Conservation (phyloP, 2,329 filamentous ascomycete species). For the Conoideocrella luteorostrata region DNA sequence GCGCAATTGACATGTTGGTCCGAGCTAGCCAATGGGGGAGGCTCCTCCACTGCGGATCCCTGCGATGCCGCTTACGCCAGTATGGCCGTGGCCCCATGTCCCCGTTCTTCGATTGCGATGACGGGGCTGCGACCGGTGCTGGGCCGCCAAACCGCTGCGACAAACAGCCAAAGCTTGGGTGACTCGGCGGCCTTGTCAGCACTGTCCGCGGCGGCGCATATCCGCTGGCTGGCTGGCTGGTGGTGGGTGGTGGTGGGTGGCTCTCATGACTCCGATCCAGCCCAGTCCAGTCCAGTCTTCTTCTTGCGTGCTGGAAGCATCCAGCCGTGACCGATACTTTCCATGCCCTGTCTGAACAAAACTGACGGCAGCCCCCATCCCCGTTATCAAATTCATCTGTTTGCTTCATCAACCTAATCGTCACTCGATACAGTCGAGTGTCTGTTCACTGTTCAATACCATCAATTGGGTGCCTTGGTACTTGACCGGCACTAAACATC, state of each 20-base stretch:
- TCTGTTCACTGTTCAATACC: too few species aligned
- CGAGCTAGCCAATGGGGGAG: conserved; percentile 3
- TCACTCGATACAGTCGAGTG: not conserved
- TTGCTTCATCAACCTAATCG: not conserved
- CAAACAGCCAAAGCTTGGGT: too few species aligned
- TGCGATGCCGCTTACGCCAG: conserved; percentile 2
- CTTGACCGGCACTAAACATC: too few species aligned
- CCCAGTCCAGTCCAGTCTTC: too few species aligned
- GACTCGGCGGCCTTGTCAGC: too few species aligned
- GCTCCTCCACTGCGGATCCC: not conserved
- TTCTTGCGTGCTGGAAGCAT: not conserved
- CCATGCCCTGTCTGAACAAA: conserved; percentile 4
- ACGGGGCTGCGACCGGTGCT: not conserved
- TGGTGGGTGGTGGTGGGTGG: not conserved
- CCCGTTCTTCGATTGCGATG: not conserved
- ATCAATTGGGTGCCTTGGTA: too few species aligned
- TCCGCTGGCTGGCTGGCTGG: not conserved
- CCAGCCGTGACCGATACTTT: not conserved
- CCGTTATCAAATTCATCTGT: not conserved
- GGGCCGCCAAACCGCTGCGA: too few species aligned
- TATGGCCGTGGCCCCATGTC: not conserved
- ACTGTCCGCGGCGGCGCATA: too few species aligned
- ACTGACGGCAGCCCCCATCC: conserved; percentile 4
- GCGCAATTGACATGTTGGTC: conserved; percentile 26
- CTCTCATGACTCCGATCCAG: too few species aligned